Evolutionary conservation across 2,329 filamentous ascomycete genomes (phyloP), one percentile per base, ranked within the genome.

Genomic region (Colletotrichum echinochloae): DNA sequence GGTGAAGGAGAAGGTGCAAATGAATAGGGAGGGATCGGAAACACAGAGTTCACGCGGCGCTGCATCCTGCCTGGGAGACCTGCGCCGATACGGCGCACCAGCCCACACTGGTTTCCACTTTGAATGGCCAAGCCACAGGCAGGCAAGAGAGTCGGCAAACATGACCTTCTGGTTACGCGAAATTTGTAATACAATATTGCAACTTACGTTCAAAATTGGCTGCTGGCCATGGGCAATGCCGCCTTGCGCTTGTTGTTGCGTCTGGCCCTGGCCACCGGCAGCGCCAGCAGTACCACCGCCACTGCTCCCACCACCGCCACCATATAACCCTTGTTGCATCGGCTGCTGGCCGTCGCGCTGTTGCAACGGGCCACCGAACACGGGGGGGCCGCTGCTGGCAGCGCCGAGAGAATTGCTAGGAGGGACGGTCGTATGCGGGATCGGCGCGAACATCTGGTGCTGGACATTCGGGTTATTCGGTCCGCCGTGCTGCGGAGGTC

Each of bases 191-290:
- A 35, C 37, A 57, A 26, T 67, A 64, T 52, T 28, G 49, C 61
- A 73, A 81, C 88, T 83, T 81, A 90, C 88, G 79, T 93, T 93
- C 63, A 97, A 82, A 75, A 97, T 97, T 5, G 94, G 94, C 78
- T 96, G 93, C 30, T 71, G 68, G 44, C 68, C 68, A 48, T 71
- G 68, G 30, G 68, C 64, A 59, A 71, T 71, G 46, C 68, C 67
- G 28, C 67, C 65, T 33, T 71, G 68, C 35, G 51, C 57, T 63
- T 68, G 68, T n/a, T 68, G 68, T 79, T 95, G 93, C 46, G 92
- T 92, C 80, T 94, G 92, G 16, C 90, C 88, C 78, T 94, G 86
- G 20, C 87, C 87, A 72, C 87, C 85, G 46, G 89, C 72, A 60
- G 79, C 73, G 73, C 79, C 77, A 71, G 79, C 74, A 74, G 80